These are phyloP conservation scores for Penicillium bovifimosum DNA, from an alignment of 495 filamentous ascomycete genomes.

Conservation along the genomic window DNA sequence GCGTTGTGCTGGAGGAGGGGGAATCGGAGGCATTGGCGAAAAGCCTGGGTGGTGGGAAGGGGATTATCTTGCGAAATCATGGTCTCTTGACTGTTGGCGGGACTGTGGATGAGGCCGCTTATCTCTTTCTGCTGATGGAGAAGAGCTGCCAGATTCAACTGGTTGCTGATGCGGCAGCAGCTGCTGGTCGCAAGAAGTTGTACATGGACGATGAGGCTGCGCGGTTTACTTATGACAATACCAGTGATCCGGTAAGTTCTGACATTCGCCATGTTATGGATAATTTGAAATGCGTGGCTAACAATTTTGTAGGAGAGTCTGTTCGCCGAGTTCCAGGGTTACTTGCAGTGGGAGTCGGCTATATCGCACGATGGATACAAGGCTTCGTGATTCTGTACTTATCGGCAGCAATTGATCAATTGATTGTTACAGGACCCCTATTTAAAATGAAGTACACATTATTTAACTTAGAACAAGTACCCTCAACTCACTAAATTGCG, in stretches of 20 bases:
- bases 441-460: no score
- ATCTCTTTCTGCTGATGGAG: conserved; percentile 47
- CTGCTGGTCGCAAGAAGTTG: background rate
- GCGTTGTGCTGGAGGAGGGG: conserved; percentile 40
- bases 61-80: conserved; percentile 49
- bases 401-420: no score
- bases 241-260: background rate
- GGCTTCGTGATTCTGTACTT: background rate
- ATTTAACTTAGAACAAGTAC: conserved; percentile 11
- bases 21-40: background rate
- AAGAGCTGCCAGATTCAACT: background rate
- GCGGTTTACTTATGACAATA: background rate
- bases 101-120: conserved; percentile 54
- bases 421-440: no score
- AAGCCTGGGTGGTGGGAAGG: conserved; percentile 42
- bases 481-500: conserved; percentile 8
- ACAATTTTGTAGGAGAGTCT: conserved; percentile 33
- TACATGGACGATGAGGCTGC: background rate
- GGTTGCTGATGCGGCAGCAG: background rate
- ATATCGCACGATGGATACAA: conserved; percentile 11
- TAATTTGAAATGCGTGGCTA: no score
- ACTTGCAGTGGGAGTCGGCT: conserved; percentile 6
- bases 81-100: conserved; percentile 48
- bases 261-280: no score
- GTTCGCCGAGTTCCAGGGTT: conserved; percentile 29